Base-by-base conservation (phyloP, 306 rosid genomes). In the Casuarina equisetifolia region DNA sequence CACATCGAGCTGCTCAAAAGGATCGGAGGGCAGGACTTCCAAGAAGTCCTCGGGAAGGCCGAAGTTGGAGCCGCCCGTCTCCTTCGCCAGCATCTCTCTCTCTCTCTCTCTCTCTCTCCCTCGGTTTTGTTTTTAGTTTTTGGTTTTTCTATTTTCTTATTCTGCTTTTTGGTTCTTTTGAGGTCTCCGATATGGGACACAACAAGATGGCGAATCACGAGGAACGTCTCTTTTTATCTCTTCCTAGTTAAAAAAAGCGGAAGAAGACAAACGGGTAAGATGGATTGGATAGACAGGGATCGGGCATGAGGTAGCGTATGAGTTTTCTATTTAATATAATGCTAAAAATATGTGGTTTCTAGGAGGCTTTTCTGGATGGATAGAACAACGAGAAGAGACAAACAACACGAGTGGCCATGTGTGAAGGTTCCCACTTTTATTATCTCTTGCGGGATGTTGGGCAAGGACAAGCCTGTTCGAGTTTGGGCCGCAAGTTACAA, bases 1-100 rank as follows among this genome's bases (percentile, higher is more conserved):
- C 85, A 95, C 97, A 72, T 95, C 97, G 16, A 95, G 97, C 57
- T 89, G 99, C 69, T 89, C 90, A 80, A 92, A 95, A 19, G 97
- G 98, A 92, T 95, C 97, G 1, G 92, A 83, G 55, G 99, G 97
- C 68, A 95, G 83, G 13, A 80, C 80, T 74, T 71, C 80, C 70
- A 95, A 63, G 16, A 95, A 71, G 52, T 89, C 96, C 54, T 88
- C 90, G 9, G 97, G 91, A 78, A 95, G 90, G 17, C 89, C 88
- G 63, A 88, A 80, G 68, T 74, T 79, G n/a, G 89, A 45, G 53
- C 69, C 82, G 78, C 88, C 77, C 54, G 88, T 86, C 82, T 89
- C 97, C n/a, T 83, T 83, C 79, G 55, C 83, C 46, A 77, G 68
- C 97, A 87, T 87, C 7, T 77, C 76, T 74, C 38, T 6, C 2